Base-by-base conservation (phyloP, 2,329 filamentous ascomycete genomes). In the Aureobasidium pullulans region DNA sequence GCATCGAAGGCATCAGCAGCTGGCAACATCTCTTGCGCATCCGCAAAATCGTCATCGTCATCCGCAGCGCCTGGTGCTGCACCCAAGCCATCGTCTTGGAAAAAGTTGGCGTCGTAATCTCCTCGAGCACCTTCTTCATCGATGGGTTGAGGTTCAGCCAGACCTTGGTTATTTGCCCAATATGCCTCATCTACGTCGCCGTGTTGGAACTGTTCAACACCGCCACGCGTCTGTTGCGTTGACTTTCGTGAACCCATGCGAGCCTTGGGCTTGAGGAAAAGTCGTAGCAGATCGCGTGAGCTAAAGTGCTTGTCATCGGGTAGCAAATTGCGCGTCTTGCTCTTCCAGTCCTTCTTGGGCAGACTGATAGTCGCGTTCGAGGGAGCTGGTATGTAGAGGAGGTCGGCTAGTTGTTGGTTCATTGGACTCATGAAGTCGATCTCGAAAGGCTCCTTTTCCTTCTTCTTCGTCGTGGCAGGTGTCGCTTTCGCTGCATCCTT, bases 241-340 rank as follows among this genome's bases (percentile, higher is more conserved):
- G 79, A 75, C 63, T 81, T 85, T 49, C 85, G 82, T 60, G 85
- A 83, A 46, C 88, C 85, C 73, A 96, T 83, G 43, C 88, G 87
- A 10, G 92, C 90, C 71, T 92, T 96, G 31, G 94, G 94, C 72
- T 99, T 99, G 31, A 97, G 80, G 80, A 97, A 99, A 1, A 99
- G 81, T 53, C 85, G 88, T 6, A 97, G 79, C 0, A 99, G 79
- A 64, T 96, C 90, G 69, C 88, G 89, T 8, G 93, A 97, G 76
- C 92, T 96, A 78, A 99, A 97, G 71, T 97, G 92, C 74, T 96
- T 96, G 75, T 99, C 94, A 69, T 99, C 94, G 2, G 95, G 93
- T 4, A 99, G 84, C 3, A 99, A 81, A 70, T 99, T 96, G 50
- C 90, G 84, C 1, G 88, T 91, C 73, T 96, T 96, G 40, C 90